These are phyloP conservation scores for Abelmoschus esculentus DNA, from an alignment of 345 rosid genomes.

Conservation along the genomic window DNA sequence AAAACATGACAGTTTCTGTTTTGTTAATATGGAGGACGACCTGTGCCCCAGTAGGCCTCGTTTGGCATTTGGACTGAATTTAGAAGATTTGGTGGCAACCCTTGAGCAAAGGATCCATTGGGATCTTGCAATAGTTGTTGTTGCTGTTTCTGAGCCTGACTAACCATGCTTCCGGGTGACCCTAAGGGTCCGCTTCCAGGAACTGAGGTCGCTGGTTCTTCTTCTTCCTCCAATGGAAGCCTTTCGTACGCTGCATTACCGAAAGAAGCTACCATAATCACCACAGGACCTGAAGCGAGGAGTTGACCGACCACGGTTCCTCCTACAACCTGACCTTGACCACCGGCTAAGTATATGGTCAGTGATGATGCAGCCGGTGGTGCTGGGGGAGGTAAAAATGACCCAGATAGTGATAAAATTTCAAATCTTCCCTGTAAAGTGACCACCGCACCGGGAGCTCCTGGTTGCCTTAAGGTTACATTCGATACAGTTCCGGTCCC, in stretches of 20 bases:
- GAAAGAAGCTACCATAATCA: conserved; percentile 90
- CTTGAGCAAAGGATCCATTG: too few species aligned
- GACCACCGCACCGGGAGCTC: conserved; percentile 65
- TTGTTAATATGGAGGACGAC: neutral
- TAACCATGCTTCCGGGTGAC: conserved; percentile 21
- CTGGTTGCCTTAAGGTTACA: conserved; percentile 74
- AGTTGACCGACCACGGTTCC: conserved; percentile 81
- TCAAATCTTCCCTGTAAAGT: conserved; percentile 88
- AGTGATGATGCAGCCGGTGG: conserved; percentile 82
- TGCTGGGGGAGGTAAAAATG: conserved; percentile 89
- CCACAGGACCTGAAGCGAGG: conserved; percentile 76
- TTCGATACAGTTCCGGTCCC: conserved; percentile 84
- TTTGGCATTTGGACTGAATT: too few species aligned
- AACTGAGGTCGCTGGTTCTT: conserved; percentile 20
- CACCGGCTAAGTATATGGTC: conserved; percentile 82
- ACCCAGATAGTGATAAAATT: conserved; percentile 78
- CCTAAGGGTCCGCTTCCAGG: conserved; percentile 33
- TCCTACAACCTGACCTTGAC: conserved; percentile 92
- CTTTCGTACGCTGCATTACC: conserved; percentile 90
- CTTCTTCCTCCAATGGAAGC: conserved; percentile 79
- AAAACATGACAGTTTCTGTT: too few species aligned
- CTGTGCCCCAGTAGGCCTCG: conserved; percentile 35
- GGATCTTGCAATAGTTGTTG: too few species aligned
- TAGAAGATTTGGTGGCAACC: too few species aligned
- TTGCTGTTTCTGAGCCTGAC: conserved; percentile 21